phyloP scores from a whole-genome alignment of 345 rosid species.

The Linum lewisii region DNA sequence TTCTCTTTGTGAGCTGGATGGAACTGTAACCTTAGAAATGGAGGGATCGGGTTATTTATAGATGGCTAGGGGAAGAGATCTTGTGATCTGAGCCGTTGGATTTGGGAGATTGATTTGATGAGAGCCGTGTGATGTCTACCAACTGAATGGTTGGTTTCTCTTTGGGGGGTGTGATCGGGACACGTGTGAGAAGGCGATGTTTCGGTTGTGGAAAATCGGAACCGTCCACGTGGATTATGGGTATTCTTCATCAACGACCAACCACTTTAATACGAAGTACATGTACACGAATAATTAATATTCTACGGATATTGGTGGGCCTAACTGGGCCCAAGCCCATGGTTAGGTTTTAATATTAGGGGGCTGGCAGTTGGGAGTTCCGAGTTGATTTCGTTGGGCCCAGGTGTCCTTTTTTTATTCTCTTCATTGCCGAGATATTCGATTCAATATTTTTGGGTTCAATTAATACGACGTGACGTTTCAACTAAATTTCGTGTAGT shows the following conservation, averaged over 20 bases:
- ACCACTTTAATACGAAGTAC: too few species aligned
- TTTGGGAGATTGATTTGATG: slow-evolving; percentile 3
- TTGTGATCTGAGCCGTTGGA: not conserved
- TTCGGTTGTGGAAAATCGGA: not conserved
- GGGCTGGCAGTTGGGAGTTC: not conserved
- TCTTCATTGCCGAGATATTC: too few species aligned
- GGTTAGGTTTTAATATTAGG: too few species aligned
- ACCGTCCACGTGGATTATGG: too few species aligned
- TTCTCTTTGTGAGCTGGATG: not conserved
- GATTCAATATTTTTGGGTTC: not conserved
- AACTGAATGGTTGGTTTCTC: too few species aligned
- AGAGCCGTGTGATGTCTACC: not conserved
- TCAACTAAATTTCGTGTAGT: too few species aligned
- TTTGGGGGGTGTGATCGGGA: not conserved
- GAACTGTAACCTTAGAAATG: not conserved
- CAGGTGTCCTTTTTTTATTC: not conserved
- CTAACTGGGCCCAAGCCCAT: too few species aligned
- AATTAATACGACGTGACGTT: not conserved
- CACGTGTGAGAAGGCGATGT: not conserved
- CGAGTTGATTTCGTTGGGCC: not conserved
- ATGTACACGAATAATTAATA: too few species aligned
- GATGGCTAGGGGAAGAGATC: too few species aligned
- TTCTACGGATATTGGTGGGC: too few species aligned
- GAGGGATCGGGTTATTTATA: too few species aligned
- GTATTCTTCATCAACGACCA: too few species aligned